Evolutionary conservation across 495 filamentous ascomycete genomes (phyloP).

Genomic region (Ascobolus immersus): DNA sequence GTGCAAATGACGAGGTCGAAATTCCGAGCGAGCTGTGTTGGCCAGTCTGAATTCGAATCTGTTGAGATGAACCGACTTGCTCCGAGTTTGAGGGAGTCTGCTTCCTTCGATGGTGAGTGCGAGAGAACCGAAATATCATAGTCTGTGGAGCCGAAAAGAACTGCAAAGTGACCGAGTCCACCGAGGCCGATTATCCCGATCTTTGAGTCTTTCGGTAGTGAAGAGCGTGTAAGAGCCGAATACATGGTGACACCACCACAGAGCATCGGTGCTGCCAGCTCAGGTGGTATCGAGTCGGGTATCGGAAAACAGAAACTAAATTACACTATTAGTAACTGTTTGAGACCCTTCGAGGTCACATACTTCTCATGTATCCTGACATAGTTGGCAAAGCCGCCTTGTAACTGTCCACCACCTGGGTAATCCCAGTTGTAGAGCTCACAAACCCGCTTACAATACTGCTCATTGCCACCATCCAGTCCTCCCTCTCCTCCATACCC

Average conservation of each 20-base stretch:
- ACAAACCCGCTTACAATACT: constrained; percentile 7
- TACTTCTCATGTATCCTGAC: constrained; percentile 8
- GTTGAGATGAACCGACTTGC: constrained; percentile 53
- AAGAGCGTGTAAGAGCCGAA: constrained; percentile 49
- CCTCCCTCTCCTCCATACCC: constrained; percentile 5
- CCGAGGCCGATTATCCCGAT: constrained; percentile 47
- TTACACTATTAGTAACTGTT: background rate
- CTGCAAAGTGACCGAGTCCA: constrained; percentile 49
- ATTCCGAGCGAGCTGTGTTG: constrained; percentile 24
- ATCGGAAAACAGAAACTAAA: constrained; percentile 34
- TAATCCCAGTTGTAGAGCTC: constrained; percentile 12
- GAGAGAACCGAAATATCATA: constrained; percentile 45
- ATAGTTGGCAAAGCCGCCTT: constrained; percentile 7
- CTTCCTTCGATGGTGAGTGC: constrained; percentile 39
- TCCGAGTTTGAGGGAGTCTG: constrained; percentile 39
- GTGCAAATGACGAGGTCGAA: constrained; percentile 38
- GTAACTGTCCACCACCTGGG: constrained; percentile 4
- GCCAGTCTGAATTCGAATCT: constrained; percentile 41
- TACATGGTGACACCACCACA: constrained; percentile 69
- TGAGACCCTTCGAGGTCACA: constrained; percentile 1
- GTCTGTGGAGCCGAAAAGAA: constrained; percentile 45
- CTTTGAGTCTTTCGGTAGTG: constrained; percentile 53
- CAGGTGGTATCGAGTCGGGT: constrained; percentile 40
- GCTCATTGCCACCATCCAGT: constrained; percentile 3
- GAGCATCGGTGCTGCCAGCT: constrained; percentile 59